Evolutionary conservation across 371 early-diverging fungal genomes (phyloP), one percentile per base, ranked within the genome.

Genomic region (Syncephalastrum racemosum): DNA sequence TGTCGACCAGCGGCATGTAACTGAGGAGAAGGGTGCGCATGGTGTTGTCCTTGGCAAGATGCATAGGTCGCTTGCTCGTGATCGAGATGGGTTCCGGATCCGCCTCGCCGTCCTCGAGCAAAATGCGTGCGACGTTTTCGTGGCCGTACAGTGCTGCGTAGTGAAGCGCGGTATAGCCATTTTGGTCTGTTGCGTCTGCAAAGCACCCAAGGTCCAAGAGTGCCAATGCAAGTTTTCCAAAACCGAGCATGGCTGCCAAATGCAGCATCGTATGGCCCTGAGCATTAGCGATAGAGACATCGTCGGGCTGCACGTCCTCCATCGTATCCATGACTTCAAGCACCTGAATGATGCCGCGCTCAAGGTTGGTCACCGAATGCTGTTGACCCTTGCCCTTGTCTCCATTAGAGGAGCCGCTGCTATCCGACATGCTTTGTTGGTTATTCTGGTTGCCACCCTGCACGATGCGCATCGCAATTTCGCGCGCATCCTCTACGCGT

Each of bases 391-490:
- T 49, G 36, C 16, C 46, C 41, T 31, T 67, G 65, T 24, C 68
- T 56, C 18, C 68, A 67, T 31, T 58, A 43, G 18, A 43, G 51
- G 4, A 60, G 50, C 52, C 63, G 57, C 20, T 46, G 61, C 39
- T 54, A 58, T 20, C 23, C 31, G 14, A 41, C 44, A 16, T 20
- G 25, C 14, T 25, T 24, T 25, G 25, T 50, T 50, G 31, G 31
- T 31, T n/a, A 44, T 80, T 76, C 47, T 75, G 64, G 46, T 73
- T 75, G 24, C 75, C 78, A 41, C 84, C 87, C 59, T 77, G 73
- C 50, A 91, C 87, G 66, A 91, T 87, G 12, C 86, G 77, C 82
- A 89, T 81, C 19, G 90, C 93, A 66, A 86, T 85, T 44, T 84
- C 80, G 24, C 87, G 68, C 15, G 89, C 86, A 63, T 86, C 88